Conservation (phyloP, 2,329 filamentous ascomycete genomes). For the Sarocladium strictum region DNA sequence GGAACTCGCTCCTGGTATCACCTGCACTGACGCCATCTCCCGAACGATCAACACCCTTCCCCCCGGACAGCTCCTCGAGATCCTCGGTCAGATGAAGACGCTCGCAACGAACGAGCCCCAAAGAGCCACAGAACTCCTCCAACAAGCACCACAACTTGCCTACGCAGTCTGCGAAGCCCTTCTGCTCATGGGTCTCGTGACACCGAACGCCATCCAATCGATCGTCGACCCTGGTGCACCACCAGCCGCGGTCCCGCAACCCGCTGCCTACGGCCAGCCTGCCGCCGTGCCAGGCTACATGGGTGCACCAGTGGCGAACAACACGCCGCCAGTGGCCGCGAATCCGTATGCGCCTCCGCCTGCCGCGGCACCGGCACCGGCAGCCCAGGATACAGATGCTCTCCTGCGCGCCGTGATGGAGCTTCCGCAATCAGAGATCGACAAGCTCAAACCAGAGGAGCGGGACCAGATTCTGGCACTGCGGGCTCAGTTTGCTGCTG, state of each 20-base stretch:
- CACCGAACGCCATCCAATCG: conserved; percentile 72
- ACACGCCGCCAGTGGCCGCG: conserved; percentile 41
- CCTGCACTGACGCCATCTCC: conserved; percentile 85
- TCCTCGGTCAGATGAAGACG: conserved; percentile 89
- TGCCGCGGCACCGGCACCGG: conserved; percentile 24
- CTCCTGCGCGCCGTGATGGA: conserved; percentile 77
- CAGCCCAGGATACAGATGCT: conserved; percentile 56
- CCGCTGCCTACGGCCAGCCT: conserved; percentile 27
- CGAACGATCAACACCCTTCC: conserved; percentile 83
- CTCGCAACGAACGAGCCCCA: conserved; percentile 76
- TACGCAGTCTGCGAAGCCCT: conserved; percentile 95
- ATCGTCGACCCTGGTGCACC: conserved; percentile 62
- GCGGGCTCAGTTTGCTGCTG: conserved; percentile 51
- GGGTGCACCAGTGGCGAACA: conserved; percentile 29
- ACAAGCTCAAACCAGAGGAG: conserved; percentile 69
- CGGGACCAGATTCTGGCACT: conserved; percentile 74
- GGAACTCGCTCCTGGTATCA: conserved; percentile 76
- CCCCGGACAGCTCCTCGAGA: conserved; percentile 83
- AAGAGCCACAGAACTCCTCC: conserved; percentile 78
- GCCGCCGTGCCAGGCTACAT: conserved; percentile 28
- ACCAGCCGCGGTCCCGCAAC: conserved; percentile 20
- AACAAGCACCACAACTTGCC: conserved; percentile 83
- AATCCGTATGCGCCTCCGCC: conserved; percentile 41
- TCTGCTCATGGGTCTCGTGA: conserved; percentile 86
- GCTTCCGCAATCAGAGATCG: conserved; percentile 74